phyloP scores from a whole-genome alignment of 192 early-diverging fungal genomes.

The Coemansia javaensis region DNA sequence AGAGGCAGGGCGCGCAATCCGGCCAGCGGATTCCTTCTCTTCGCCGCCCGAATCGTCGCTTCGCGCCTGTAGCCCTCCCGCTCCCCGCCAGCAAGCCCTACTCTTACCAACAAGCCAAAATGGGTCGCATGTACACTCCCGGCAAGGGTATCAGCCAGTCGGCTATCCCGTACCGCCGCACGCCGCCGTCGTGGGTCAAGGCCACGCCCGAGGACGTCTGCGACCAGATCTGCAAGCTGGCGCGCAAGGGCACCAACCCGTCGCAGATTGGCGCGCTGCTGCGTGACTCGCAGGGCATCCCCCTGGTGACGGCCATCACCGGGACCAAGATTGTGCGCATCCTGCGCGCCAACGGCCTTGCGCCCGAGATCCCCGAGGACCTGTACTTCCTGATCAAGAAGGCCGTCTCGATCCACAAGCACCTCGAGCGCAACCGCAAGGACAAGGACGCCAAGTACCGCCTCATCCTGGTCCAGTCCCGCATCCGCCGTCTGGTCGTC shows the following conservation, averaged over 20 bases:
- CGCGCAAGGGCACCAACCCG: slow-evolving; percentile 98
- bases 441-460: slow-evolving; percentile 99
- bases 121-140: slow-evolving; percentile 95
- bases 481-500: slow-evolving; percentile 95
- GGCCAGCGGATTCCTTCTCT: neutral
- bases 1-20: no score
- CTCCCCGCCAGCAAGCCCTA: neutral
- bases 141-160: slow-evolving; percentile 89
- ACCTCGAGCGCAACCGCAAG: slow-evolving; percentile 98
- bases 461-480: slow-evolving; percentile 95
- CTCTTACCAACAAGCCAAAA: slow-evolving; percentile 57
- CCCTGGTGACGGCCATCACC: slow-evolving; percentile 94
- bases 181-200: slow-evolving; percentile 97
- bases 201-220: slow-evolving; percentile 94
- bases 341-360: slow-evolving; percentile 93
- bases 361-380: slow-evolving; percentile 96
- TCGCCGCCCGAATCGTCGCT: neutral
- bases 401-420: slow-evolving; percentile 98
- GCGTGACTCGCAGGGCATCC: slow-evolving; percentile 95
- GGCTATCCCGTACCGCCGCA: slow-evolving; percentile 78
- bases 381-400: slow-evolving; percentile 99
- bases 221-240: slow-evolving; percentile 97
- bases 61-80: no score
- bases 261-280: slow-evolving; percentile 98
- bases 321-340: slow-evolving; percentile 99